phyloP scores from a whole-genome alignment of 176 grass and related monocot species.

The Ensete ventricosum region DNA sequence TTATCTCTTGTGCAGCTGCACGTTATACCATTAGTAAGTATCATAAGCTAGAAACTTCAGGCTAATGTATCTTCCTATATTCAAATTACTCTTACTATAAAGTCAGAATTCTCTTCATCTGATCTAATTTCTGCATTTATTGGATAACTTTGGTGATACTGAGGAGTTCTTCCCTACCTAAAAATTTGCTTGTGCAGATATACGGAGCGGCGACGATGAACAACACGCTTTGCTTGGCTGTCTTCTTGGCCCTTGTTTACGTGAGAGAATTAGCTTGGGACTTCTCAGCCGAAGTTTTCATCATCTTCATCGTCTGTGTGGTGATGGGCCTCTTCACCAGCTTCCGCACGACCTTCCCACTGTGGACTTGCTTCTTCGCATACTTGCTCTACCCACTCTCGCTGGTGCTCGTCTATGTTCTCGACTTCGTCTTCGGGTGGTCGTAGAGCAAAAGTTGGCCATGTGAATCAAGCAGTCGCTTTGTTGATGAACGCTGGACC shows the following conservation, averaged over 20 bases:
- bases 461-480: background rate
- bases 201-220: constrained; percentile 86
- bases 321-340: constrained; percentile 81
- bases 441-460: constrained; percentile 26
- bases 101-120: background rate
- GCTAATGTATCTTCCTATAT: background rate
- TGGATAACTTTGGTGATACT: background rate
- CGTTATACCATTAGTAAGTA: background rate
- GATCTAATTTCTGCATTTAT: background rate
- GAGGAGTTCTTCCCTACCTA: background rate
- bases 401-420: constrained; percentile 53
- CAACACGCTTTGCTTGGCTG: constrained; percentile 72
- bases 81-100: background rate
- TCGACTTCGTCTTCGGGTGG: constrained; percentile 67
- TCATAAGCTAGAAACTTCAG: background rate
- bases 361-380: constrained; percentile 64
- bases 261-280: constrained; percentile 56
- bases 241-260: constrained; percentile 66
- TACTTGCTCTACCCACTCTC: constrained; percentile 50
- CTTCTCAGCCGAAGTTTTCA: constrained; percentile 60
- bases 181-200: constrained; percentile 28
- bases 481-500: background rate
- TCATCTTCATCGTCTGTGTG: constrained; percentile 69
- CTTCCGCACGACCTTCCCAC: constrained; percentile 54
- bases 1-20: background rate